Evolutionary conservation across 2,329 filamentous ascomycete species (phyloP).

Genomic region (Dryadomyces quercivorus): DNA sequence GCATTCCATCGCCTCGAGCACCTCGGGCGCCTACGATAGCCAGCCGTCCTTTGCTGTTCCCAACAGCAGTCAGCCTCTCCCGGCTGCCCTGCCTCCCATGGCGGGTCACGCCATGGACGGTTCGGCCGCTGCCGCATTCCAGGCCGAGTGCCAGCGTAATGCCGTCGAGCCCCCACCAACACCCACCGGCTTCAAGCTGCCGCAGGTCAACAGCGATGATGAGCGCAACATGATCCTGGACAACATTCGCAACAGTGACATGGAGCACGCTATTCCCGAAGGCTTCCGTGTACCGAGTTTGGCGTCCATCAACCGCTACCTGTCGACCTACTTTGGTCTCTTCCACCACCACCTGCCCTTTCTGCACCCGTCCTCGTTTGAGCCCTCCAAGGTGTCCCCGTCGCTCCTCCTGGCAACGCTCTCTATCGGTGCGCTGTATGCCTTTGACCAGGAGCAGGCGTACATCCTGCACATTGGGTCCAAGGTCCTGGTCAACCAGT

Average conservation of each 20-base stretch:
- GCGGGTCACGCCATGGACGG: constrained; percentile 50
- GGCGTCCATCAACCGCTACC: constrained; percentile 74
- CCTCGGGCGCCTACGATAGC: constrained; percentile 55
- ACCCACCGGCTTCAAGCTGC: constrained; percentile 56
- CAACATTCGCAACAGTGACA: constrained; percentile 71
- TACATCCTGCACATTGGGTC: constrained; percentile 97
- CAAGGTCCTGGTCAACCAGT: constrained; percentile 93
- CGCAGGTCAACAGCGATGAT: constrained; percentile 73
- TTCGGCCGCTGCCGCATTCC: constrained; percentile 56
- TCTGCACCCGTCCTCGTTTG: constrained; percentile 84
- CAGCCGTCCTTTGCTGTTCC: constrained; percentile 50
- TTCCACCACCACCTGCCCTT: constrained; percentile 97
- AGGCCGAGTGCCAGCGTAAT: constrained; percentile 54
- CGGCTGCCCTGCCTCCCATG: constrained; percentile 54
- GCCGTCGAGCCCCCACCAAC: constrained; percentile 59
- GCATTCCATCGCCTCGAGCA: constrained; percentile 57
- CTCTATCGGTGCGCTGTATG: constrained; percentile 91
- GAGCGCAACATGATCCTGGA: constrained; percentile 77
- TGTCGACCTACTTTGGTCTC: constrained; percentile 91
- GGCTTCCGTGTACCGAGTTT: constrained; percentile 80
- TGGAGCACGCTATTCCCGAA: constrained; percentile 70
- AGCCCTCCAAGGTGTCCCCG: constrained; percentile 65
- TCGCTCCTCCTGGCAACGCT: constrained; percentile 79
- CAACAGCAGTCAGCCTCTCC: constrained; percentile 42
- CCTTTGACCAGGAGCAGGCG: constrained; percentile 92